These are phyloP conservation scores for Termitomyces bulborhizus DNA, from an alignment of 768 basidiomycete species.

Conservation along the genomic window DNA sequence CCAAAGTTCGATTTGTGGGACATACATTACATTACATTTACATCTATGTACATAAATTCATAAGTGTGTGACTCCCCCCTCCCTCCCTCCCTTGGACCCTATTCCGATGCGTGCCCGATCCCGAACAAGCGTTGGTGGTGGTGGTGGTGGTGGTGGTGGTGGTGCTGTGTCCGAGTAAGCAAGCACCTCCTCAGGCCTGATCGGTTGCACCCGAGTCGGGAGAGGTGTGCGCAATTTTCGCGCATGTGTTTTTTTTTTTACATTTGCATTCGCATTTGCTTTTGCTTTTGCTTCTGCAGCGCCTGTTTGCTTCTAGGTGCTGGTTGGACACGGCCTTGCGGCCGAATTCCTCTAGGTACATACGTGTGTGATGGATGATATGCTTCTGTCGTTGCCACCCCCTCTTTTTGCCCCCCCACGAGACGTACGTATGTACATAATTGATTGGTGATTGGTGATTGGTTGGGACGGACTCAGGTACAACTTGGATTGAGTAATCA, in stretches of 20 bases:
- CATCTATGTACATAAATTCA: too few relatives aligned
- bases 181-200: too few relatives aligned
- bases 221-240: not conserved
- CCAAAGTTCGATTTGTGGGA: too few relatives aligned
- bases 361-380: not conserved
- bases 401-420: not conserved
- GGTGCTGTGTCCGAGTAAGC: not conserved
- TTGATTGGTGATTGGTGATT: not conserved
- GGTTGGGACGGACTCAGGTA: not conserved
- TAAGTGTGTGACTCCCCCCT: too few relatives aligned
- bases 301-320: too few relatives aligned
- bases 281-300: too few relatives aligned
- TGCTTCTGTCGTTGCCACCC: not conserved
- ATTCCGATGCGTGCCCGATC: not conserved
- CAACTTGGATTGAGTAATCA: not conserved
- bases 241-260: not conserved
- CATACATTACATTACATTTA: too few relatives aligned
- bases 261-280: too few relatives aligned
- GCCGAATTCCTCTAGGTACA: not conserved
- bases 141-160: not conserved
- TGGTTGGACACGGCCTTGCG: too few relatives aligned
- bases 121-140: not conserved
- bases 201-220: not conserved
- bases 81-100: too few relatives aligned
- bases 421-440: not conserved